phyloP scores from a whole-genome alignment of 306 rosid genomes.

The Chamaecrista fasciculata region DNA sequence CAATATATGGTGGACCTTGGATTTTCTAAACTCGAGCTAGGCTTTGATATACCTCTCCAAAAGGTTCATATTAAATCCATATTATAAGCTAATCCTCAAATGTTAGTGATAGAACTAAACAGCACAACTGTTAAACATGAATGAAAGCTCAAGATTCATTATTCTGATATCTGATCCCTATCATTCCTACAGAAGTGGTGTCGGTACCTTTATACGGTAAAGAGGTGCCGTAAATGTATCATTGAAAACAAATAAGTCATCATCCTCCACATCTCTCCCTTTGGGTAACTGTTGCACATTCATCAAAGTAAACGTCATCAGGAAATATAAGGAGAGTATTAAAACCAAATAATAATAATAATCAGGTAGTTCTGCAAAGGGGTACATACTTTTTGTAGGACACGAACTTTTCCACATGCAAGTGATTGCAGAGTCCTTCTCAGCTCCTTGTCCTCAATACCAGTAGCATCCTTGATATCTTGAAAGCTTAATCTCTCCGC shows the following conservation, averaged over 20 bases:
- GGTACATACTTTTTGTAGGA: conserved; percentile 69
- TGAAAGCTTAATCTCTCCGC: conserved; percentile 90
- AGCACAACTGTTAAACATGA: not conserved
- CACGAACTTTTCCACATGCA: conserved; percentile 99
- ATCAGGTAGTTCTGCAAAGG: conserved; percentile 5
- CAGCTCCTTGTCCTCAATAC: conserved; percentile 95
- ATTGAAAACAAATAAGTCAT: conserved; percentile 83
- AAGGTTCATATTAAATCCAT: not conserved
- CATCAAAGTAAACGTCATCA: conserved; percentile 26
- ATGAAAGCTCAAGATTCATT: conserved; percentile 23
- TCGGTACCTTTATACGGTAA: conserved; percentile 93
- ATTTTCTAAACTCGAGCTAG: no score
- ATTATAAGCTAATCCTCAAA: not conserved
- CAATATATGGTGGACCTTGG: no score
- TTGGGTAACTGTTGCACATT: conserved; percentile 65
- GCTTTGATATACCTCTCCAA: no score
- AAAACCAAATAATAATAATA: not conserved
- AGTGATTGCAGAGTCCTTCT: conserved; percentile 97
- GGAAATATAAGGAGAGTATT: conserved; percentile 8
- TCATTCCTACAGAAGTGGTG: not conserved
- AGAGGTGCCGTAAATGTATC: conserved; percentile 82
- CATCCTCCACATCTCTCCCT: conserved; percentile 96
- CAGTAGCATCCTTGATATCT: conserved; percentile 88
- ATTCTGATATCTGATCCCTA: conserved; percentile 9
- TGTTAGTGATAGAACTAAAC: not conserved